Evolutionary conservation across 306 rosid species (phyloP).

Genomic region (Cucumis hystrix): DNA sequence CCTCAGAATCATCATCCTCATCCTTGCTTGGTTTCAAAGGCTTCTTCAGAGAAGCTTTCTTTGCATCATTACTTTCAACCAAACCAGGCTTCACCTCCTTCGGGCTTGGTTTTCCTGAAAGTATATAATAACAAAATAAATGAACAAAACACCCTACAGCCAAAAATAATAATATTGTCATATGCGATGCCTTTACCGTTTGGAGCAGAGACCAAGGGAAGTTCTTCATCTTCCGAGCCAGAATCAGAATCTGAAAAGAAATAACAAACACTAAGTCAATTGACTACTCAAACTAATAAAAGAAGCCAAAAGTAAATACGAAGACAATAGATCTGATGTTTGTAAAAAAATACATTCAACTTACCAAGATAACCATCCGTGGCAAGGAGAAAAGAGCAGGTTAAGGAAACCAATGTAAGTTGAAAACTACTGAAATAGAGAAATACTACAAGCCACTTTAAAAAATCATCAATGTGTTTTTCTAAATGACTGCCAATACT

Average conservation of each 20-base stretch:
- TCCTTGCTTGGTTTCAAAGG: conserved; percentile 37
- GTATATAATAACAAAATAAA: background rate
- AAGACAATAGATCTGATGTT: background rate
- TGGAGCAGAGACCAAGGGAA: conserved; percentile 10
- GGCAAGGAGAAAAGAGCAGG: conserved; percentile 14
- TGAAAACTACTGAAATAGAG: no score
- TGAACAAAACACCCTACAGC: background rate
- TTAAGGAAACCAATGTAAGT: conserved; percentile 22
- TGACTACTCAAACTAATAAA: background rate
- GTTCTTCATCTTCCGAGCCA: conserved; percentile 23
- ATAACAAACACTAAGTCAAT: background rate
- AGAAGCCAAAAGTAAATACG: no score
- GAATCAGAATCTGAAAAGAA: conserved; percentile 17
- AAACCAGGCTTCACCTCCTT: conserved; percentile 17
- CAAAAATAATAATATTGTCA: background rate
- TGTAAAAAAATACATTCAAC: background rate
- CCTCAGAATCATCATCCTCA: conserved; percentile 18
- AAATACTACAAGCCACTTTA: no score
- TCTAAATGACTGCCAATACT: no score
- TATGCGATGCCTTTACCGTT: background rate
- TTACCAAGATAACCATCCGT: conserved; percentile 32
- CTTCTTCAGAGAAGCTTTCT: conserved; percentile 24
- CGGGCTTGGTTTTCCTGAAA: conserved; percentile 33
- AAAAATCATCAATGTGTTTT: no score
- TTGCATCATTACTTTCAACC: conserved; percentile 1